Conservation (phyloP, 1,284 basidiomycete species). For the Cryptococcus sp. region DNA sequence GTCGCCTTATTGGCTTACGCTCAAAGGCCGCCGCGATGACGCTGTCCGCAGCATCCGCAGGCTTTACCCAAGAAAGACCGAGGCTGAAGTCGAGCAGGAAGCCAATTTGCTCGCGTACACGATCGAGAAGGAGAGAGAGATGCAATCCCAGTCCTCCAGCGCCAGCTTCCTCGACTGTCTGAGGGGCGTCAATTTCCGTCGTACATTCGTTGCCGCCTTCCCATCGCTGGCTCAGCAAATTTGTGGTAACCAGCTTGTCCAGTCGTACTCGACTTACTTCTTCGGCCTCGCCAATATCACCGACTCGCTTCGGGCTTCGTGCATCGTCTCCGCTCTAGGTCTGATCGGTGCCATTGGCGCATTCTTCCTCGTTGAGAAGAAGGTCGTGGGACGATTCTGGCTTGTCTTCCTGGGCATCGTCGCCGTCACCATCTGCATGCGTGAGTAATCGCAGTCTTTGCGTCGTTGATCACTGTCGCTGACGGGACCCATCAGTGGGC, state of each 20-base stretch:
- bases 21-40: neutral
- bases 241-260: conserved; percentile 20
- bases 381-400: conserved; percentile 16
- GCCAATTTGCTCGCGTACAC: conserved; percentile 26
- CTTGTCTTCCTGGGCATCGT: conserved; percentile 21
- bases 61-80: conserved; percentile 27
- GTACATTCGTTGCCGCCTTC: conserved; percentile 38
- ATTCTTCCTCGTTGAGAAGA: conserved; percentile 28
- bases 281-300: conserved; percentile 25
- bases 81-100: conserved; percentile 30
- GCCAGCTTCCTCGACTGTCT: conserved; percentile 49
- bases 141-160: conserved; percentile 23
- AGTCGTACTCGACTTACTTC: conserved; percentile 25
- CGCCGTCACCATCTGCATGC: conserved; percentile 26
- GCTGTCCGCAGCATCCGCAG: conserved; percentile 1
- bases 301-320: conserved; percentile 3
- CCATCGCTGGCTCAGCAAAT: conserved; percentile 23
- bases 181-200: conserved; percentile 44
- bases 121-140: conserved; percentile 22
- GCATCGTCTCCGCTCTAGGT: conserved; percentile 16
- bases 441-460: conserved; percentile 2
- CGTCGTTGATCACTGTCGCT: neutral
- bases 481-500: conserved; percentile 5
- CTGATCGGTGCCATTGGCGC: conserved; percentile 16
- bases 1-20: neutral